Evolutionary conservation across 1,284 basidiomycete species (phyloP).

Genomic region (Anthracocystis setariae): DNA sequence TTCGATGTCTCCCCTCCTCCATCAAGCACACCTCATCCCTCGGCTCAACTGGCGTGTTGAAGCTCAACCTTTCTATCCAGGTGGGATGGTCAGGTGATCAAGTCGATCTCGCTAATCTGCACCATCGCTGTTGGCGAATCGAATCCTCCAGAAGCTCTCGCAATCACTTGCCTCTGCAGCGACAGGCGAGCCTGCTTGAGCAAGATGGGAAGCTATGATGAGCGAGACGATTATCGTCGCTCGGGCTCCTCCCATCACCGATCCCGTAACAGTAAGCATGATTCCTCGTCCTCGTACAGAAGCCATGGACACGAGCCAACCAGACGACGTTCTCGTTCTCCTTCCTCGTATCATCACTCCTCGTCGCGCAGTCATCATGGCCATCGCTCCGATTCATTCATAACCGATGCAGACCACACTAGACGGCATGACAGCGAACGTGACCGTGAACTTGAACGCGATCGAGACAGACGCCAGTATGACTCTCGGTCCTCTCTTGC

Average conservation of each 20-base stretch:
- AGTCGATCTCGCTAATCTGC: not conserved
- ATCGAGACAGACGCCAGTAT: conserved; percentile 26
- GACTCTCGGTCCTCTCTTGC: conserved; percentile 8
- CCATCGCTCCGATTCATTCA: conserved; percentile 8
- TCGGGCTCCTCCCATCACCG: conserved; percentile 25
- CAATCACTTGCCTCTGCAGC: too few species aligned
- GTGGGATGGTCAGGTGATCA: not conserved
- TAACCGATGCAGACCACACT: conserved; percentile 7
- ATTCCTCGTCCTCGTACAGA: conserved; percentile 34
- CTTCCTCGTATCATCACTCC: conserved; percentile 35
- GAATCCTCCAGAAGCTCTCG: too few species aligned
- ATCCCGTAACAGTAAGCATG: conserved; percentile 55
- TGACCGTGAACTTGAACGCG: conserved; percentile 20
- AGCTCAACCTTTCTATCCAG: too few species aligned
- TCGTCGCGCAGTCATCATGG: conserved; percentile 40
- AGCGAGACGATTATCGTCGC: conserved; percentile 30
- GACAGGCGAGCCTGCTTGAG: not conserved
- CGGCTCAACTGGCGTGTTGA: too few species aligned
- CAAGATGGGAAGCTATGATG: conserved; percentile 37
- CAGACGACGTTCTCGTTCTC: conserved; percentile 56
- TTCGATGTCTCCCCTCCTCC: not conserved
- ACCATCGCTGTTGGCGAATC: too few species aligned
- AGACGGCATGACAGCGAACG: conserved; percentile 18
- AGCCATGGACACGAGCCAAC: conserved; percentile 44
- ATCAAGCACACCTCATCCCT: too few species aligned